Percentiles rank a stretch among this genome's conserved stretches.
phyloP scores from a whole-genome alignment of 495 filamentous ascomycete species.

The Aspergillus coremiiformis region DNA sequence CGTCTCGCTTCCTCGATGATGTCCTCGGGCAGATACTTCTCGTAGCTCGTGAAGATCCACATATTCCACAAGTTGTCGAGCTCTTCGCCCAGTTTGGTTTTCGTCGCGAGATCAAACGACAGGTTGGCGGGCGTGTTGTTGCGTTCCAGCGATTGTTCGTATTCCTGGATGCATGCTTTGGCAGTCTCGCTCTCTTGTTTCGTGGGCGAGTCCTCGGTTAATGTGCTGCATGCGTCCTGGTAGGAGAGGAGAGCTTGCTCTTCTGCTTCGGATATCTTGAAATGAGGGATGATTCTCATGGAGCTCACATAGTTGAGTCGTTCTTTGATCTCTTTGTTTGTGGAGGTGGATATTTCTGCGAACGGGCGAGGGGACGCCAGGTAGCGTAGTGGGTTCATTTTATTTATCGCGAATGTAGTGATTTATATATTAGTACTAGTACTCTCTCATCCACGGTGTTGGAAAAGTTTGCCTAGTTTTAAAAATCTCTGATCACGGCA shows the following conservation, averaged over 20 bases:
- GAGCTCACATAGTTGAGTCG: conserved; percentile 4
- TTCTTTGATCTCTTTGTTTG: conserved; percentile 6
- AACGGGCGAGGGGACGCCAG: conserved; percentile 4
- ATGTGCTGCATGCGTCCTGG: conserved; percentile 2
- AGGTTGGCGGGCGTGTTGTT: not conserved
- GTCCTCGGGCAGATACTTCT: conserved; percentile 4
- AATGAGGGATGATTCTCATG: not conserved
- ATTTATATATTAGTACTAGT: too few species aligned
- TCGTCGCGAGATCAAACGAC: conserved; percentile 11
- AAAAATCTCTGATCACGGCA: too few species aligned
- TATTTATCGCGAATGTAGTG: too few species aligned
- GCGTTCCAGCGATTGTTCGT: not conserved
- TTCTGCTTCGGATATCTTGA: not conserved
- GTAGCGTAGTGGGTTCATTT: conserved; percentile 10
- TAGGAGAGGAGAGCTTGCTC: not conserved
- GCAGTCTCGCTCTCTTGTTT: not conserved
- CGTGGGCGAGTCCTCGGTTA: not conserved
- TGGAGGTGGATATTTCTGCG: conserved; percentile 1
- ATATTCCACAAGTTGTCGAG: conserved; percentile 7
- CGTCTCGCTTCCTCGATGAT: not conserved
- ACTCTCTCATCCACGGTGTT: too few species aligned
- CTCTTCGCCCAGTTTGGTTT: conserved; percentile 11
- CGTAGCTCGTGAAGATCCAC: conserved; percentile 6
- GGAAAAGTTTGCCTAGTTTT: too few species aligned
- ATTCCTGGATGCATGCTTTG: not conserved